Conservation (phyloP, 2,329 filamentous ascomycete species). For the Paraphaeosphaeria minitans region DNA sequence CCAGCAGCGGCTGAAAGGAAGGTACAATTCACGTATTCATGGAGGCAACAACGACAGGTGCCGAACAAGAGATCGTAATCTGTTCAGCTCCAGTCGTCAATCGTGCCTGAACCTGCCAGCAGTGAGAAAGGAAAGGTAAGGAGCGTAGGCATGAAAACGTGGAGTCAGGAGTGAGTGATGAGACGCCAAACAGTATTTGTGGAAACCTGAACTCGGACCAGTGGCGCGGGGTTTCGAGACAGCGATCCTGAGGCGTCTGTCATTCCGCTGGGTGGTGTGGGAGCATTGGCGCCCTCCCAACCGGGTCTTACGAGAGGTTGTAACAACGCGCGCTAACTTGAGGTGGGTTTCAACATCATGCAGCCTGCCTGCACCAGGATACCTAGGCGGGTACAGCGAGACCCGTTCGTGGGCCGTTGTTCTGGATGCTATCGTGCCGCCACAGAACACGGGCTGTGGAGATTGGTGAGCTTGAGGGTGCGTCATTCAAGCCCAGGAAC, state of each 20-base stretch:
- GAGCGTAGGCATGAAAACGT: slow-evolving; percentile 45
- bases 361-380: slow-evolving; percentile 31
- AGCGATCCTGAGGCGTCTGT: slow-evolving; percentile 46
- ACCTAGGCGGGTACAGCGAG: slow-evolving; percentile 36
- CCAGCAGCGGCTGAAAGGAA: slow-evolving; percentile 47
- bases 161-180: slow-evolving; percentile 43
- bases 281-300: slow-evolving; percentile 36
- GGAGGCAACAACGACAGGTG: slow-evolving; percentile 39
- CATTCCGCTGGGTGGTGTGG: slow-evolving; percentile 33
- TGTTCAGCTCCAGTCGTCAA: slow-evolving; percentile 42
- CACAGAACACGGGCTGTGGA: slow-evolving; percentile 27
- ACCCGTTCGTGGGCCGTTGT: slow-evolving; percentile 36
- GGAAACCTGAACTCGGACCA: slow-evolving; percentile 35
- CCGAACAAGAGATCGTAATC: slow-evolving; percentile 42
- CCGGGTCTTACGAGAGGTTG: slow-evolving; percentile 33
- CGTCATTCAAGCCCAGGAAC: slow-evolving; percentile 5
- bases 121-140: slow-evolving; percentile 43
- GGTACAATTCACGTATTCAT: slow-evolving; percentile 44
- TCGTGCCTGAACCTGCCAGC: slow-evolving; percentile 48
- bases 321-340: slow-evolving; percentile 35
- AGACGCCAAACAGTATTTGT: slow-evolving; percentile 49
- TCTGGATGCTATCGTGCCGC: slow-evolving; percentile 23
- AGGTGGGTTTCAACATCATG: slow-evolving; percentile 47
- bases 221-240: slow-evolving; percentile 46
- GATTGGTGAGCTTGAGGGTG: slow-evolving; percentile 23